These are phyloP conservation scores for Cetraspora pellucida DNA, from an alignment of 192 early-diverging fungal genomes.

Conservation along the genomic window DNA sequence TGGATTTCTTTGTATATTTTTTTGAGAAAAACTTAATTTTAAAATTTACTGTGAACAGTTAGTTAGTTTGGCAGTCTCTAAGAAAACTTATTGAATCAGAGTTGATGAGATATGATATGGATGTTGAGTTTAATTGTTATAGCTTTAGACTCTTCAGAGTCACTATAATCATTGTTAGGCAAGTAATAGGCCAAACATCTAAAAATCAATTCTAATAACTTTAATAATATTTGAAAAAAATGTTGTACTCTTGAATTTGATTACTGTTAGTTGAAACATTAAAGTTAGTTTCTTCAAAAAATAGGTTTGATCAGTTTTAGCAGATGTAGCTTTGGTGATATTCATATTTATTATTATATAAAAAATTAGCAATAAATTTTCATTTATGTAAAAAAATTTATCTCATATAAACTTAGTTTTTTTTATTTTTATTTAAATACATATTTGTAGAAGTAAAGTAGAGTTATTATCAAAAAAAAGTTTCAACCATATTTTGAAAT, in stretches of 20 bases:
- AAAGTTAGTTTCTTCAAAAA: conserved; percentile 5
- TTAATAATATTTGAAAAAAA: conserved; percentile 29
- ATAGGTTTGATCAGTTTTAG: conserved; percentile 1
- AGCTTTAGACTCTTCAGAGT: conserved; percentile 20
- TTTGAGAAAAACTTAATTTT: conserved; percentile 32
- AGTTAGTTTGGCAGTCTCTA: conserved; percentile 4
- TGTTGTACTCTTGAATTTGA: neutral
- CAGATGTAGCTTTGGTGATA: neutral
- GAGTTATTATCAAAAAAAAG: too few species aligned
- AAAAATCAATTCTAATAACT: conserved; percentile 22
- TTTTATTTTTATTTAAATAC: too few species aligned
- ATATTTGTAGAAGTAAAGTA: too few species aligned
- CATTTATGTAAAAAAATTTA: too few species aligned
- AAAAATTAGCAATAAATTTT: too few species aligned
- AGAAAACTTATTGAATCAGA: conserved; percentile 17
- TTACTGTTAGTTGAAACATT: neutral
- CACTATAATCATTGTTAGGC: conserved; percentile 23
- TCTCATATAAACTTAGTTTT: too few species aligned
- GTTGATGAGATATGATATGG: conserved; percentile 2
- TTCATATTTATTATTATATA: neutral
- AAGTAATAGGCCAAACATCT: conserved; percentile 21
- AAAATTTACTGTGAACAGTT: neutral
- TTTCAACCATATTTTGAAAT: too few species aligned
- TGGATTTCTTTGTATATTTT: neutral
- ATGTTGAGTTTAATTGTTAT: conserved; percentile 3